Base-by-base conservation (phyloP, 2,329 filamentous ascomycete species). In the Albophoma yamanashiensis region DNA sequence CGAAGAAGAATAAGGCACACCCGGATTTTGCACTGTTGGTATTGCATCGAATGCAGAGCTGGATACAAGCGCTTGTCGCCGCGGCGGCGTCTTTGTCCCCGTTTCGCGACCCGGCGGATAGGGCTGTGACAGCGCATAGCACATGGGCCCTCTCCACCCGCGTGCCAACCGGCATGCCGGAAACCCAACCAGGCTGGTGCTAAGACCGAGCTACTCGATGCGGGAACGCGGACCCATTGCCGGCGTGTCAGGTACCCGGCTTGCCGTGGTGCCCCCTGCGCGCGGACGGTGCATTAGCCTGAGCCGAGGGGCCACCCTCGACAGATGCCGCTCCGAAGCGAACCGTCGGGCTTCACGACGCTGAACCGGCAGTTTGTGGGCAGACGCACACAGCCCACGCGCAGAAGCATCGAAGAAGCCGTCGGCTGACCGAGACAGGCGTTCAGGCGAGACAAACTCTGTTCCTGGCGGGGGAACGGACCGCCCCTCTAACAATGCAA, bases 401-500 rank as follows among this genome's bases (percentile, higher is more conserved):
- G 17, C 45, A 50, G 22, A 27, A 27, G 15, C 25, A 14, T 50
- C 3, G 15, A 50, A 31, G 27, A 11, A 27, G 45, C 45, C 15
- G 14, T 31, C 9, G 2, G 7, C 6, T 50, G 14, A 31, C 8
- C 2, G 50, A 20, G 27, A 36, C 50, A 36, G 12, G 15, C 47
- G 31, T 53, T 31, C 50, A 34, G 27, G 17, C 50, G 27, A 27
- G 27, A 34, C 56, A 62, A 62, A 61, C 58, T 59, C 58, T 59
- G 59, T 62, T 62, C 55, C 27, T 53, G 60, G 55, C 60, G 50
- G 47, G 58, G 55, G 58, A 53, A 40, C 60, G 60, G 60, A 55
- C 60, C 58, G 60, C 60, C 60, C 50, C 50, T 53, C 50, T 6
- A n/a, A 36, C 47, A 52, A 34, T 34, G 50, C 50, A 53, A 53